Evolutionary conservation across 2,329 filamentous ascomycete genomes (phyloP), one percentile per base, ranked within the genome.

Genomic region (Teratosphaeria gauchensis): DNA sequence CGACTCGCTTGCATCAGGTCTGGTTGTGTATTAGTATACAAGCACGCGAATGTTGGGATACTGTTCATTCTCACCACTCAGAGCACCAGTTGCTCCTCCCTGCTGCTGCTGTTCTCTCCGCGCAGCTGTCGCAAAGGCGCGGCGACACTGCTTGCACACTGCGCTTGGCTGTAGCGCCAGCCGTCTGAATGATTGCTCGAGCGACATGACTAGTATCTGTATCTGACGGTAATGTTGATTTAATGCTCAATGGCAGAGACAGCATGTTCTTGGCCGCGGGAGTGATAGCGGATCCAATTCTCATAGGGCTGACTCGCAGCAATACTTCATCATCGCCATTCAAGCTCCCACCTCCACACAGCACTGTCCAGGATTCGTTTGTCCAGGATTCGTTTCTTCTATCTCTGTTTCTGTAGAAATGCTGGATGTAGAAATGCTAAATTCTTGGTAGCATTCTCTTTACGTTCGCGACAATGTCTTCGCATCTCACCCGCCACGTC

Each of bases 401-500:
- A 16, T 42, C 4, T 42, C 35, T 12, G 11, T 42, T 4, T 16
- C n/a, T n/a, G 14, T 16, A 12, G 16, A n/a, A 48, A 48, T 48
- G 42, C n/a, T 9, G n/a, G n/a, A n/a, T n/a, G 14, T 16, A 12
- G 16, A n/a, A 48, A 48, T 48, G 42, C n/a, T 9, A 4, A 21
- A 7, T 7, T 48, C n/a, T 19, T 8, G 16, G 42, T 48, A 48
- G 42, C 19, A 19, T 21, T 21, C 5, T 11, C 3, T 21, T 48
- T 1, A 21, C 19, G 11, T 21, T 31, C 56, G 52, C 58, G 53
- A 64, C n/a, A 14, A 85, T 85, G 83, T 79, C 79, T 58, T 83
- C 83, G 63, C 81, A 83, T 64, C 75, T 85, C 67, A 83, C 82
- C 61, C 82, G 82, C 71, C 75, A 78, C 72, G 80, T 84, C 65